These are phyloP conservation scores for Leptographium procerum DNA, from an alignment of 2,329 filamentous ascomycete species.

Conservation along the genomic window DNA sequence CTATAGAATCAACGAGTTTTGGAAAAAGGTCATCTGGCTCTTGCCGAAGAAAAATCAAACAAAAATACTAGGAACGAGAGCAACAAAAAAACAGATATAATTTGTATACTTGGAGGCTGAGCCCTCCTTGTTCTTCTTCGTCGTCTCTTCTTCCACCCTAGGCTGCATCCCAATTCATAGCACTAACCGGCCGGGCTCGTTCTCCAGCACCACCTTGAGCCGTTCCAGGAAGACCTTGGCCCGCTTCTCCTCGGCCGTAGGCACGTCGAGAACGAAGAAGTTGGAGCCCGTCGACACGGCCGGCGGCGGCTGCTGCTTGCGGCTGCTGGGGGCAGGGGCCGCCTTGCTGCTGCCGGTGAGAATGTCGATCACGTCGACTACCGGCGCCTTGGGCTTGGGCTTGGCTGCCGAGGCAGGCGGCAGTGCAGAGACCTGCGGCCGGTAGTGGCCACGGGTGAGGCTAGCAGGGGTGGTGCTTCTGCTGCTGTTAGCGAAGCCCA, in stretches of 20 bases:
- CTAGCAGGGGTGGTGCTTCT: conserved; percentile 27
- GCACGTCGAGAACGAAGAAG: conserved; percentile 71
- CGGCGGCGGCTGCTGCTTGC: conserved; percentile 24
- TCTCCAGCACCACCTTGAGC: conserved; percentile 73
- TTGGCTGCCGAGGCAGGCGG: conserved; percentile 27
- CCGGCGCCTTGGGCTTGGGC: conserved; percentile 14
- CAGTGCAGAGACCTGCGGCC: conserved; percentile 58
- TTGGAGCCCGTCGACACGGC: conserved; percentile 51
- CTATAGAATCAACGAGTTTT: not conserved
- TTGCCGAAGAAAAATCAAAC: not conserved
- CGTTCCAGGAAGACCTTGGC: conserved; percentile 75
- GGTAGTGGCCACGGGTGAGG: conserved; percentile 50
- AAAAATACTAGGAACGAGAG: not conserved
- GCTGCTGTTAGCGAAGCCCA: conserved; percentile 40
- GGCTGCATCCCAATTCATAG: conserved; percentile 26
- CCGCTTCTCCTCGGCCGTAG: conserved; percentile 68
- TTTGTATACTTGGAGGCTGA: not conserved
- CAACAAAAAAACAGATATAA: not conserved
- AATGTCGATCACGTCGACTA: conserved; percentile 74
- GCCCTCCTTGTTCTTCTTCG: conserved; percentile 15
- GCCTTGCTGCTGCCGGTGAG: conserved; percentile 16
- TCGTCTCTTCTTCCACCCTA: not conserved
- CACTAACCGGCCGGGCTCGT: conserved; percentile 66
- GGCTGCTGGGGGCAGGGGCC: conserved; percentile 23
- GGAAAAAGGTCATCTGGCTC: not conserved